phyloP scores from a whole-genome alignment of 805 yeast genomes.

The Wickerhamiella slavikovae region DNA sequence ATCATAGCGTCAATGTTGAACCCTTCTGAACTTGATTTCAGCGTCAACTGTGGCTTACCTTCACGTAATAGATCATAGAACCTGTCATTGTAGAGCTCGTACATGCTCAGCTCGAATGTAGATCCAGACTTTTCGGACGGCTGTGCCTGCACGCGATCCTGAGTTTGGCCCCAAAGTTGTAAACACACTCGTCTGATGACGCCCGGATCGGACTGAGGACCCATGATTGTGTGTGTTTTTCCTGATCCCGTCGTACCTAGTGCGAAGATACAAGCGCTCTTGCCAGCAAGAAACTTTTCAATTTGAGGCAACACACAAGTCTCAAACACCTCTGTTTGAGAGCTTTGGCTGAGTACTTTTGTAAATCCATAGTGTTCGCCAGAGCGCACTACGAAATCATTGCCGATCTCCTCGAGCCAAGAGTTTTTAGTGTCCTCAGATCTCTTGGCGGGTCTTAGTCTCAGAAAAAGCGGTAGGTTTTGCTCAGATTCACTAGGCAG shows the following conservation, averaged over 20 bases:
- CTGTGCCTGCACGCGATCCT: too few relatives aligned
- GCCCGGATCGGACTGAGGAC: conserved; percentile 19
- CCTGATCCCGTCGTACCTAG: conserved; percentile 37
- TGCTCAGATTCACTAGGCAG: too few relatives aligned
- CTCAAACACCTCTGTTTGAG: conserved; percentile 21
- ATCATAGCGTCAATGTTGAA: conserved; percentile 26
- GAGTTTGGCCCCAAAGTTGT: conserved; percentile 17
- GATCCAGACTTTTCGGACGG: not conserved
- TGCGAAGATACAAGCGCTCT: conserved; percentile 26
- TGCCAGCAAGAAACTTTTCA: conserved; percentile 13
- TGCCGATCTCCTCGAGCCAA: too few relatives aligned
- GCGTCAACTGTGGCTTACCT: conserved; percentile 8
- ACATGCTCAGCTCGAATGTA: conserved; percentile 28
- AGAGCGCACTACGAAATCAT: conserved; percentile 2
- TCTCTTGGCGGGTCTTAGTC: too few relatives aligned
- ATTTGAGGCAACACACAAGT: conserved; percentile 19
- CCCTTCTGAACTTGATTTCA: conserved; percentile 23
- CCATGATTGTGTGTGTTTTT: conserved; percentile 19
- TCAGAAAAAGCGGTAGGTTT: too few relatives aligned
- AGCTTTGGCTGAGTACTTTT: conserved; percentile 4
- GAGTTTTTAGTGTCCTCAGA: too few relatives aligned
- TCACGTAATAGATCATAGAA: conserved; percentile 21
- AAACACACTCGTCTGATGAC: conserved; percentile 18
- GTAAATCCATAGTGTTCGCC: conserved; percentile 3
- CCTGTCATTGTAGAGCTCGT: conserved; percentile 31